Percentiles rank a stretch among this genome's conserved stretches.
Conservation (phyloP, 805 yeast genomes). For the Teunomyces barrocoloradensis region DNA sequence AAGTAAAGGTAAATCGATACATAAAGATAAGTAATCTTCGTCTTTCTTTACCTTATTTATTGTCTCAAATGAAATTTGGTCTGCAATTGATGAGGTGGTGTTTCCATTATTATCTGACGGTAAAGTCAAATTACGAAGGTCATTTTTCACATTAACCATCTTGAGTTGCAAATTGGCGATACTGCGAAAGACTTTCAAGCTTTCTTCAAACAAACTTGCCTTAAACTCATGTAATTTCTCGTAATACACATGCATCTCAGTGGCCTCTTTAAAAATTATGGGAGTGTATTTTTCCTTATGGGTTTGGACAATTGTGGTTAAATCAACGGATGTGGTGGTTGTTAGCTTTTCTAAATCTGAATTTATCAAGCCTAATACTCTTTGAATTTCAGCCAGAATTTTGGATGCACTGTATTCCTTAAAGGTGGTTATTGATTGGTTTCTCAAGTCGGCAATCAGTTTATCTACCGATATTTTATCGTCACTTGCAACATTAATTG, state of each 20-base stretch:
- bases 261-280: conserved; percentile 30
- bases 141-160: conserved; percentile 32
- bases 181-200: conserved; percentile 24
- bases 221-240: conserved; percentile 32
- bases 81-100: not conserved
- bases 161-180: conserved; percentile 39
- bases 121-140: conserved; percentile 23
- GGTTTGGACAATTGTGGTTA: conserved; percentile 22
- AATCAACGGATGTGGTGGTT: conserved; percentile 9
- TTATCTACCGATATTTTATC: conserved; percentile 37
- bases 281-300: conserved; percentile 18
- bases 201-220: conserved; percentile 17
- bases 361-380: conserved; percentile 11
- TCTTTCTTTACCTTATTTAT: conserved; percentile 26
- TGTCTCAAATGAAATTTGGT: conserved; percentile 13
- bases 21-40: conserved; percentile 40
- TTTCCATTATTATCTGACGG: conserved; percentile 8
- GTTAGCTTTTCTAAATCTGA: conserved; percentile 17
- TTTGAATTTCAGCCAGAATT: conserved; percentile 9
- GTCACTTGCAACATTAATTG: conserved; percentile 36
- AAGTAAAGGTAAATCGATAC: conserved; percentile 66
- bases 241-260: conserved; percentile 33
- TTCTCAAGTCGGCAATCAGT: conserved; percentile 40
- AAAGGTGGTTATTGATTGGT: conserved; percentile 32
- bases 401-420: conserved; percentile 14